Conservation (phyloP, 352 stramenopile species). For the Phytopythium mirpurense region DNA sequence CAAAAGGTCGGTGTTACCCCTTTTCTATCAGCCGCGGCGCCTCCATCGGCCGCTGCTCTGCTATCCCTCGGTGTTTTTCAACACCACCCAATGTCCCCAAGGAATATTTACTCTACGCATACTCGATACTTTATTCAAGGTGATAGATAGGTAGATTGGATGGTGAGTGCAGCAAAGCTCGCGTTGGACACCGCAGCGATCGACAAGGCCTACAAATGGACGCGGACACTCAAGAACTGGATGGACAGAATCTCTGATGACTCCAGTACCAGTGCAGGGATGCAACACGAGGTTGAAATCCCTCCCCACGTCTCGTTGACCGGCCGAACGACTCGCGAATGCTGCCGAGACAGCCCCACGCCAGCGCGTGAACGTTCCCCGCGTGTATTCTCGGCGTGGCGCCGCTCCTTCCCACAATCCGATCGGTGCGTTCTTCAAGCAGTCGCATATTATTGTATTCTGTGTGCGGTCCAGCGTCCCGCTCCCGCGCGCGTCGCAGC, state of each 20-base stretch:
- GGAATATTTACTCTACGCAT: constrained; percentile 32
- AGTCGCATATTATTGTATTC: too few relatives aligned
- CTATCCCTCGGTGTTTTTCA: constrained; percentile 84
- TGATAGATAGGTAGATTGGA: too few relatives aligned
- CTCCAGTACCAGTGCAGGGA: too few relatives aligned
- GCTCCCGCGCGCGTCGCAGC: too few relatives aligned
- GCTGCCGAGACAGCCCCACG: neutral
- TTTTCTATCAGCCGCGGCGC: constrained; percentile 7
- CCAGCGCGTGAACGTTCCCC: neutral
- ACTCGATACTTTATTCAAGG: too few relatives aligned
- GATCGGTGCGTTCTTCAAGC: too few relatives aligned
- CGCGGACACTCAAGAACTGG: too few relatives aligned
- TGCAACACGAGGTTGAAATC: neutral
- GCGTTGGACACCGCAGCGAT: too few relatives aligned
- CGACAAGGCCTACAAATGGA: too few relatives aligned
- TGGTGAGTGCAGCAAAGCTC: too few relatives aligned
- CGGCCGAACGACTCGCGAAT: neutral
- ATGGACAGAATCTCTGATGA: too few relatives aligned
- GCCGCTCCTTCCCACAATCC: neutral
- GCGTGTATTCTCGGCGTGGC: neutral
- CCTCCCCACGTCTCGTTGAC: neutral
- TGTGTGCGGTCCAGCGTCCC: too few relatives aligned
- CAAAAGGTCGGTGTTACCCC: constrained; percentile 29
- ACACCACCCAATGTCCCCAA: constrained; percentile 64
- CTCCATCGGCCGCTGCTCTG: constrained; percentile 2